These are phyloP conservation scores for Saccharomycopsis olivae DNA, from an alignment of 805 yeast genomes.

Conservation along the genomic window DNA sequence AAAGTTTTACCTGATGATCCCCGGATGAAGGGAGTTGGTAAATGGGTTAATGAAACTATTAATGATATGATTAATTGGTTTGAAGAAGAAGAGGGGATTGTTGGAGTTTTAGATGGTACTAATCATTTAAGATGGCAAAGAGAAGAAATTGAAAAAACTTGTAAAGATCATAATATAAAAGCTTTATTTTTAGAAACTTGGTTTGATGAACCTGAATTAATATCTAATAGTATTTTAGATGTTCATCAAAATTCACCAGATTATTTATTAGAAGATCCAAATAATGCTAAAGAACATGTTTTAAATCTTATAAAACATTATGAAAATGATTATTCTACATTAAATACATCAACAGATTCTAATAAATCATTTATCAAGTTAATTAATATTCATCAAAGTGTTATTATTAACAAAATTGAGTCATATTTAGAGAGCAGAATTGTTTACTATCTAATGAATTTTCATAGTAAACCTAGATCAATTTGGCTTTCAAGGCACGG, in stretches of 20 bases:
- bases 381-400: conserved; percentile 80
- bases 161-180: conserved; percentile 59
- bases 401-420: conserved; percentile 78
- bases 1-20: conserved; percentile 37
- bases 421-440: conserved; percentile 85
- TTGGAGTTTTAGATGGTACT: conserved; percentile 91
- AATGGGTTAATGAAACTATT: conserved; percentile 50
- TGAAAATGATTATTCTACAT: conserved; percentile 65
- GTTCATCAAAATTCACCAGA: conserved; percentile 85
- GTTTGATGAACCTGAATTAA: conserved; percentile 74
- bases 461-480: conserved; percentile 84
- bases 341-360: conserved; percentile 46
- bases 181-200: conserved; percentile 90
- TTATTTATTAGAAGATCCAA: conserved; percentile 57
- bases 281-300: conserved; percentile 63
- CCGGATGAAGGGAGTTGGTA: not conserved
- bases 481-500: conserved; percentile 96
- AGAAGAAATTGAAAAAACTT: conserved; percentile 46
- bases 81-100: conserved; percentile 66
- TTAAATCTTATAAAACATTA: conserved; percentile 63
- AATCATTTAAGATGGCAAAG: conserved; percentile 74
- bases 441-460: conserved; percentile 91
- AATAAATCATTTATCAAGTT: conserved; percentile 77
- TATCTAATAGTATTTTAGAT: conserved; percentile 71
- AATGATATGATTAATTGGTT: conserved; percentile 84